Percentiles rank a stretch among this genome's conserved stretches.
phyloP scores from a whole-genome alignment of 345 rosid genomes.

The Combretum micranthum region DNA sequence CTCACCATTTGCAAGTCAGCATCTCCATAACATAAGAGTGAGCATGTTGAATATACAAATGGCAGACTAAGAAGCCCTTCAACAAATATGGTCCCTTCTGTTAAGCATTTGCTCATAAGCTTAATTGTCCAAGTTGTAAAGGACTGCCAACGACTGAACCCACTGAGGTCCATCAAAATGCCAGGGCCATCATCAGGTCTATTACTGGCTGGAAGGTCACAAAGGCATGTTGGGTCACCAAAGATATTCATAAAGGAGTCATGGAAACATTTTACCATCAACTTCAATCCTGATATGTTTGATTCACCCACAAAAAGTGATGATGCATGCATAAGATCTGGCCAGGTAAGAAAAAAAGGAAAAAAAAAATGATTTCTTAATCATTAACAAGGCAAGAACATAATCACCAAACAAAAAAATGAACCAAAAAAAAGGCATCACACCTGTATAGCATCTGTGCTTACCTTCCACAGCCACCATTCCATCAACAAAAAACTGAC shows the following conservation, averaged over 20 bases:
- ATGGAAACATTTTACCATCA: constrained; percentile 57
- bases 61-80: constrained; percentile 71
- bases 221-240: constrained; percentile 43
- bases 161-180: constrained; percentile 52
- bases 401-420: background rate
- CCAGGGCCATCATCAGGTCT: constrained; percentile 63
- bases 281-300: constrained; percentile 17
- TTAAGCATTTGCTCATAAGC: constrained; percentile 75
- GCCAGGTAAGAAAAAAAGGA: constrained; percentile 4
- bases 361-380: constrained; percentile 11
- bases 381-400: background rate
- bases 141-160: constrained; percentile 64
- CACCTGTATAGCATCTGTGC: background rate
- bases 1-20: constrained; percentile 83
- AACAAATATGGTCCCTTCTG: constrained; percentile 84
- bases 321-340: constrained; percentile 60
- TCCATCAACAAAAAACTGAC: constrained; percentile 66
- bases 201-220: constrained; percentile 58
- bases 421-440: constrained; percentile 4
- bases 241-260: constrained; percentile 46
- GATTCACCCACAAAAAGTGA: constrained; percentile 27
- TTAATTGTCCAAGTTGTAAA: constrained; percentile 73
- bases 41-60: constrained; percentile 58
- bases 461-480: constrained; percentile 72
- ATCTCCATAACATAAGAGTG: constrained; percentile 68